Evolutionary conservation across 208 protist species (phyloP).

Genomic region (Leptomonas pyrrhocoris): DNA sequence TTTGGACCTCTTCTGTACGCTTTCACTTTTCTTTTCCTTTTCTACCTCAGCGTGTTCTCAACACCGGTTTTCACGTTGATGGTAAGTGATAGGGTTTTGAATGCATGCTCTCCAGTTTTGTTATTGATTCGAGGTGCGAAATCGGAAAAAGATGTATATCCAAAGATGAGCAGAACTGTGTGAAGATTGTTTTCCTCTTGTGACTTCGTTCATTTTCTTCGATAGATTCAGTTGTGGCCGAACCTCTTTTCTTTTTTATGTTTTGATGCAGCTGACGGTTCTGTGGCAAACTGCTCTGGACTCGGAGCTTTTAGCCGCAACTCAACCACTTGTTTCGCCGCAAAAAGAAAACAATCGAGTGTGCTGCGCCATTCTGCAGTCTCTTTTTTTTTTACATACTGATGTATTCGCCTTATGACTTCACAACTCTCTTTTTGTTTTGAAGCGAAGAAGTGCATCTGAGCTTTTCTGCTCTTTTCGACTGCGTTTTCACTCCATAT

Average conservation of each 20-base stretch:
- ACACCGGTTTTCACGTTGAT: neutral
- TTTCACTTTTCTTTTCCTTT: neutral
- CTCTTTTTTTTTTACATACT: slow-evolving; percentile 3
- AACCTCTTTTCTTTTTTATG: neutral
- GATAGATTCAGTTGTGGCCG: neutral
- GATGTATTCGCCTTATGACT: too few relatives aligned
- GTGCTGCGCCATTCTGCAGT: neutral
- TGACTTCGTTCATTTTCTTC: neutral
- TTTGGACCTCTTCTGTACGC: neutral
- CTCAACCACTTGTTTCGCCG: too few relatives aligned
- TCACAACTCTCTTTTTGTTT: too few relatives aligned
- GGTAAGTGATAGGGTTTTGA: neutral
- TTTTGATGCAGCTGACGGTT: too few relatives aligned
- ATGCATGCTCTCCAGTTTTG: neutral
- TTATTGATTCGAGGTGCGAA: neutral
- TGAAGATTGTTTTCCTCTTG: neutral
- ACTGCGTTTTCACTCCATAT: too few relatives aligned
- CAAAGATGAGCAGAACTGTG: neutral
- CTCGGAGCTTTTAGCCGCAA: too few relatives aligned
- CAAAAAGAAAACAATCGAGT: neutral
- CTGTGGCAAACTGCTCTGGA: too few relatives aligned
- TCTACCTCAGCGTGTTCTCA: neutral
- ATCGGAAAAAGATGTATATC: neutral
- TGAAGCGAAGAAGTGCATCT: neutral
- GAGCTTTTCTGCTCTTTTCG: neutral